Percentiles rank a stretch among this genome's conserved stretches.
phyloP scores from a whole-genome alignment of 2,329 filamentous ascomycete genomes.

The Alternaria infectoria region DNA sequence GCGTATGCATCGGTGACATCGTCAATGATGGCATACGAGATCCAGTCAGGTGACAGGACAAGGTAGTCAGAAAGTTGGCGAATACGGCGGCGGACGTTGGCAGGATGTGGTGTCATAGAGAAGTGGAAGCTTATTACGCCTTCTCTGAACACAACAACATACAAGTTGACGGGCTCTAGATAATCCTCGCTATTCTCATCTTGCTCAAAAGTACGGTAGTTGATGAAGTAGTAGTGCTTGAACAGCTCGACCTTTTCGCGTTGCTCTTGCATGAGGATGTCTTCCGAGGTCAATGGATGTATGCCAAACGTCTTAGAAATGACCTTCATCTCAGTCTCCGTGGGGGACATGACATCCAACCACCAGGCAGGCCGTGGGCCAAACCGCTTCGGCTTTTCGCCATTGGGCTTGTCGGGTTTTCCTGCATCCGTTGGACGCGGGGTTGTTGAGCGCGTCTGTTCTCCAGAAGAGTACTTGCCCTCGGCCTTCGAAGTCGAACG shows the following conservation, averaged over 20 bases:
- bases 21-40: constrained; percentile 96
- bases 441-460: constrained; percentile 57
- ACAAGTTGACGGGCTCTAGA: constrained; percentile 95
- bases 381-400: constrained; percentile 50
- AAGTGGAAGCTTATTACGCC: constrained; percentile 97
- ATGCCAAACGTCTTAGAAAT: constrained; percentile 93
- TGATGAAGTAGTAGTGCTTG: constrained; percentile 97
- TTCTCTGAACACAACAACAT: constrained; percentile 94
- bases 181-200: constrained; percentile 88
- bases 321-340: constrained; percentile 93
- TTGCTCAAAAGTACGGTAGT: constrained; percentile 97
- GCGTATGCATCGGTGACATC: constrained; percentile 97
- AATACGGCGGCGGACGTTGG: constrained; percentile 92
- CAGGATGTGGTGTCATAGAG: constrained; percentile 92
- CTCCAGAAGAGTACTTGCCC: constrained; percentile 36
- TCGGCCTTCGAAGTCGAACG: constrained; percentile 37
- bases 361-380: constrained; percentile 94
- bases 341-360: constrained; percentile 90
- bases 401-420: constrained; percentile 24
- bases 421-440: constrained; percentile 55
- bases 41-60: constrained; percentile 94
- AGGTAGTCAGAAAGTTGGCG: constrained; percentile 94
- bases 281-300: constrained; percentile 91
- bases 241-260: constrained; percentile 98
- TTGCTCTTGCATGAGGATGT: constrained; percentile 96